Base-by-base conservation (phyloP, 2,329 filamentous ascomycete genomes). In the Ophiostoma fasciatum region DNA sequence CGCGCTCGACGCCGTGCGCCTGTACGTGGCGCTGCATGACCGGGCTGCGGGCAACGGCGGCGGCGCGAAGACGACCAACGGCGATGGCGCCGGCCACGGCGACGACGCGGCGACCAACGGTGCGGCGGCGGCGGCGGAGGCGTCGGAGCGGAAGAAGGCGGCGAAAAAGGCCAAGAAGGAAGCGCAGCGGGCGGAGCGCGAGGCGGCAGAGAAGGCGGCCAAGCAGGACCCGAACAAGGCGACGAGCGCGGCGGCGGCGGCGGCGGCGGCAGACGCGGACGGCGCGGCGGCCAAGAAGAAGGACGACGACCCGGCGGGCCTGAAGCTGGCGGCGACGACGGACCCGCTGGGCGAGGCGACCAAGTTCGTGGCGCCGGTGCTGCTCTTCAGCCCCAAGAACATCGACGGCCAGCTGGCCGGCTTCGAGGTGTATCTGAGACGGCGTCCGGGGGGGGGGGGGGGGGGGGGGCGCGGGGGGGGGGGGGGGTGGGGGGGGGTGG, bases 361-460 rank as follows among this genome's bases (percentile, higher is more conserved):
- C 64, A 93, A 88, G 56, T 94, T 90, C 54, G 57, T 98, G 38
- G 65, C 59, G 13, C 85, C 82, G 4, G 63, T 98, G 48, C 66
- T 98, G 41, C 79, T 94, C 54, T 79, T 78, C 50, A 87, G 77
- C 50, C 78, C 85, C 2, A 74, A 80, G 61, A 82, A 76, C 52
- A 71, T 93, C 32, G 75, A 90, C 42, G 82, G 73, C 17, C 90
- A 98, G 58, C 68, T 78, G 45, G 73, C 78, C 35, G 90, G 85
- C 5, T 96, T 94, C 49, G 87, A 96, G 60, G 79, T 98, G 14
- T 87, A 83, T 53, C 66, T 92, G 41, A 71, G n/a, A n/a, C n/a
- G n/a, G n/a, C n/a, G n/a, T n/a, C n/a, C n/a, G n/a, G n/a, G n/a
- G n/a, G n/a, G n/a, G n/a, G n/a, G n/a, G n/a, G n/a, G n/a, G n/a